Evolutionary conservation across 257 asterid species (phyloP).

Genomic region (Verbena officinalis): DNA sequence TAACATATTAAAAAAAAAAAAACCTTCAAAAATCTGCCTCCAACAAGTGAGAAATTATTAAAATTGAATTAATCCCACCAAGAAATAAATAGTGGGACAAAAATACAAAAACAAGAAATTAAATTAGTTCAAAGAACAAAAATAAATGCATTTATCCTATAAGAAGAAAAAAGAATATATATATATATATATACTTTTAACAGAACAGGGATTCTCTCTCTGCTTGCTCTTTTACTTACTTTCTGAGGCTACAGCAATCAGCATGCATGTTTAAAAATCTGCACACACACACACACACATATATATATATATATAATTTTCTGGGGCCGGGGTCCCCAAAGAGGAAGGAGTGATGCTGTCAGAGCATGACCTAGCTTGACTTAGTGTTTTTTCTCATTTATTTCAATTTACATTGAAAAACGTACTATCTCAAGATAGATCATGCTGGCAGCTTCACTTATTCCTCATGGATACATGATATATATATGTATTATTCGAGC

Average conservation of each 20-base stretch:
- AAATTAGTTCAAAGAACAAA: background rate
- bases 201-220: slow-evolving; percentile 17
- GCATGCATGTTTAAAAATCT: background rate
- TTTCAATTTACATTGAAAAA: background rate
- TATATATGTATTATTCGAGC: background rate
- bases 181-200: background rate
- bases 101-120: background rate
- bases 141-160: background rate
- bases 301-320: background rate
- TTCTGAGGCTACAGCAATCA: background rate
- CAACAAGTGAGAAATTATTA: too few relatives aligned
- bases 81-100: background rate
- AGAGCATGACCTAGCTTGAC: slow-evolving; percentile 88
- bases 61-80: too few relatives aligned
- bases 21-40: too few relatives aligned
- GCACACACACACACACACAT: too few relatives aligned
- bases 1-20: background rate
- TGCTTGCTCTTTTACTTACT: slow-evolving; percentile 3
- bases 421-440: slow-evolving; percentile 68
- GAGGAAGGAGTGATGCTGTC: slow-evolving; percentile 99
- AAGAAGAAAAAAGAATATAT: slow-evolving; percentile 3
- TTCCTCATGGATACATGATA: slow-evolving; percentile 27
- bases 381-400: slow-evolving; percentile 16
- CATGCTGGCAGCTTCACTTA: slow-evolving; percentile 99
- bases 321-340: slow-evolving; percentile 38